Evolutionary conservation across 73 alveolate species (phyloP).

Genomic region (Paramecium bursaria): DNA sequence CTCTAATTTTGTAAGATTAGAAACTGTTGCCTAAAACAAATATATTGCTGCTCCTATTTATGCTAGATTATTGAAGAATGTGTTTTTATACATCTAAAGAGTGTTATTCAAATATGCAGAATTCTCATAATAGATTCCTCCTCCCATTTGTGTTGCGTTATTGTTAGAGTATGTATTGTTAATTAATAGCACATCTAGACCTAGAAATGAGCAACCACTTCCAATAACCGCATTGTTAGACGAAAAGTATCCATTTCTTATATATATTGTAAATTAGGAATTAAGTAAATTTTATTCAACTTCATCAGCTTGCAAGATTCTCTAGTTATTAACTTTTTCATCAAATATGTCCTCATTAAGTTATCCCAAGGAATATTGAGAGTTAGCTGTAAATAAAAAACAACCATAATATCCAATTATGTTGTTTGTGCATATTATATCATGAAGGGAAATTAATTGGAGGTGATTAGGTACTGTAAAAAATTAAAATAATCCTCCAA

Average conservation of each 20-base stretch:
- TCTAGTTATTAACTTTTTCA: neutral
- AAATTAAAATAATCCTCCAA: too few relatives aligned
- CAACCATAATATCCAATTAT: constrained; percentile 45
- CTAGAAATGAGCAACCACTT: neutral
- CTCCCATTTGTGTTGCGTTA: constrained; percentile 3
- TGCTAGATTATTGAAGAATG: neutral
- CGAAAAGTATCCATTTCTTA: neutral
- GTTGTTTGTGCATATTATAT: constrained; percentile 3
- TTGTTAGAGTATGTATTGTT: neutral
- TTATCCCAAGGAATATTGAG: neutral
- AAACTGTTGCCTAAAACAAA: neutral
- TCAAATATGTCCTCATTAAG: constrained; percentile 5
- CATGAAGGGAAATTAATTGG: too few relatives aligned
- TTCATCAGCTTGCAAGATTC: neutral
- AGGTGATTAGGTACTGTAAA: too few relatives aligned
- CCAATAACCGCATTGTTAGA: neutral
- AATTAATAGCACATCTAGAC: neutral
- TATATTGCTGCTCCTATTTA: constrained; percentile 38
- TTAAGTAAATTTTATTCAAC: neutral
- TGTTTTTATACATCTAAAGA: neutral
- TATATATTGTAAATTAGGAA: neutral
- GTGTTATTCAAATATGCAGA: neutral
- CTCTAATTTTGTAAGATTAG: neutral
- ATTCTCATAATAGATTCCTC: constrained; percentile 47
- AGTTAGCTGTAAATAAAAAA: neutral